Base-by-base conservation (phyloP, 75 land plant genomes). In the Adiantum capillusveneris region DNA sequence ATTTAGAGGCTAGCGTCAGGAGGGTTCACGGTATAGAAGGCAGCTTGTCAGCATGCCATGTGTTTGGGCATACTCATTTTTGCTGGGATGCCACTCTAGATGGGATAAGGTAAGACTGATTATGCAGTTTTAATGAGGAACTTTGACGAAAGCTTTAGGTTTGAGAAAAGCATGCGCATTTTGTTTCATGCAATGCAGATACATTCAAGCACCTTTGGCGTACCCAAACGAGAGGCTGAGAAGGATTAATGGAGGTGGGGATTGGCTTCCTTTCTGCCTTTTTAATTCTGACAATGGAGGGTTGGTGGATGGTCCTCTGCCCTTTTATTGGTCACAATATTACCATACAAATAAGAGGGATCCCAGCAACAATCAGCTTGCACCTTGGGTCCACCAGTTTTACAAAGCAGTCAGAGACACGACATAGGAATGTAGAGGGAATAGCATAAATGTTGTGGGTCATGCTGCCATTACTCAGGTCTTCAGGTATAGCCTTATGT, bases 31-130 rank as follows among this genome's bases (percentile, higher is more conserved):
- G 91, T 25, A 29, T 18, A 28, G 61, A 61, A 69, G 87, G 85
- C n/a, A 58, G 64, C 19, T 16, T 65, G 31, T 59, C 70, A 25
- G 84, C 92, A 26, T 86, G 91, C 59, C 96, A 90, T 73, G 81
- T 87, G 12, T 90, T 90, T 70, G 96, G 96, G 31, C 96, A 90
- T 46, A 90, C 91, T 25, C 96, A 90, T 69, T 90, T 90, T 72
- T 81, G 96, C 53, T 90, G 96, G 96, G 96, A 90, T 73, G 76
- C 87, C 36, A 68, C 79, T 19, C 39, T 90, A 64, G 87, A 86
- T 70, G 85, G 83, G 17, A 75, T 90, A 70, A 90, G 96, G 96
- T 90, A 61, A 28, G 57, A 34, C 37, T n/a, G n/a, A n/a, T n/a
- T n/a, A n/a, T n/a, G n/a, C n/a, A n/a, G n/a, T n/a, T n/a, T n/a